Evolutionary conservation across 352 stramenopile genomes (phyloP).

Genomic region (Pythium catenulatum): DNA sequence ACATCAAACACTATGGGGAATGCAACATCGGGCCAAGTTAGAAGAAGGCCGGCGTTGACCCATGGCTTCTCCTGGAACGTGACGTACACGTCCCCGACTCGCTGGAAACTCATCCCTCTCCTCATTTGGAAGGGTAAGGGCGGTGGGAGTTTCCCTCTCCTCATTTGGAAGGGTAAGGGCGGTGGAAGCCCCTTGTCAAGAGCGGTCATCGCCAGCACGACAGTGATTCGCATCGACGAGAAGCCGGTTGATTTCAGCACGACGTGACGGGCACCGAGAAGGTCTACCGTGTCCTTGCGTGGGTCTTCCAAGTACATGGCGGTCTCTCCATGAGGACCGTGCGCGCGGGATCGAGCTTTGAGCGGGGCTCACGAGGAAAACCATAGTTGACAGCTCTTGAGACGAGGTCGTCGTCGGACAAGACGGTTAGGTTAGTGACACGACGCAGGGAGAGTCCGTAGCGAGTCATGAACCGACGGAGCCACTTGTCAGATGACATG

Average conservation of each 20-base stretch:
- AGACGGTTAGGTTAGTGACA: slow-evolving; percentile 48
- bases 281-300: not conserved
- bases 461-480: slow-evolving; percentile 55
- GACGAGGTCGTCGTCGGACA: too few relatives aligned
- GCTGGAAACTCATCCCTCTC: not conserved
- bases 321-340: not conserved
- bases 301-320: not conserved
- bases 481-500: slow-evolving; percentile 50
- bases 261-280: not conserved
- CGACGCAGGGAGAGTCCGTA: slow-evolving; percentile 57
- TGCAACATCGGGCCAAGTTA: not conserved
- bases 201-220: not conserved
- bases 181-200: not conserved
- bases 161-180: not conserved
- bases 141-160: not conserved
- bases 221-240: not conserved
- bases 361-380: not conserved
- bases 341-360: not conserved
- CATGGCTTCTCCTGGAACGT: not conserved
- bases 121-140: too few relatives aligned
- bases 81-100: not conserved
- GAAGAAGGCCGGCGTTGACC: not conserved
- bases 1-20: not conserved
- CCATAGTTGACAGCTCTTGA: slow-evolving; percentile 30
- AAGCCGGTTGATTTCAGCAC: not conserved